Conservation (phyloP, 139 green algal species). For the Volvox reticuliferus region DNA sequence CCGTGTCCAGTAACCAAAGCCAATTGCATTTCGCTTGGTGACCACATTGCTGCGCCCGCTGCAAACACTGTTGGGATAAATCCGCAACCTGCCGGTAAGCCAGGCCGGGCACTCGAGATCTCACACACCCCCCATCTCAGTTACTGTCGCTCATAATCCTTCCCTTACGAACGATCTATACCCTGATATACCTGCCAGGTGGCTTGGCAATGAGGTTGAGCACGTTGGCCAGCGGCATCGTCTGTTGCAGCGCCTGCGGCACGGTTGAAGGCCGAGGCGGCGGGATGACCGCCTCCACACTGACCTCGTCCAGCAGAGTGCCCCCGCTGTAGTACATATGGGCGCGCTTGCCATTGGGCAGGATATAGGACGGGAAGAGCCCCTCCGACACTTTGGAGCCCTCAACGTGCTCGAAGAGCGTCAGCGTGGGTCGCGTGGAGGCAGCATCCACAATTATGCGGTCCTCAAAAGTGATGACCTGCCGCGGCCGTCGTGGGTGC, state of each 20-base stretch:
- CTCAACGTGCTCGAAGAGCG: slow-evolving; percentile 79
- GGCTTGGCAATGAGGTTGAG: slow-evolving; percentile 77
- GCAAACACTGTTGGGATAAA: too few species aligned
- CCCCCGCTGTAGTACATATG: slow-evolving; percentile 83
- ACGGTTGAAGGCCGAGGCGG: slow-evolving; percentile 72
- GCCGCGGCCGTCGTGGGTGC: slow-evolving; percentile 67
- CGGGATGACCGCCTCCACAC: slow-evolving; percentile 63
- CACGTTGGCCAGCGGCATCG: slow-evolving; percentile 80
- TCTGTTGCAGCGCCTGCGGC: slow-evolving; percentile 81
- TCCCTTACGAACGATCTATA: too few species aligned
- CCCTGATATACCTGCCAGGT: slow-evolving; percentile 53
- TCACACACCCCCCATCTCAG: too few species aligned
- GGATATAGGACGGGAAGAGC: slow-evolving; percentile 76
- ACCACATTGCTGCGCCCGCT: too few species aligned
- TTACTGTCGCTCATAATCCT: too few species aligned
- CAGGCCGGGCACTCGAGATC: too few species aligned
- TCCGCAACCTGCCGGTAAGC: too few species aligned
- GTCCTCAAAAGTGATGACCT: slow-evolving; percentile 78
- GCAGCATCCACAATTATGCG: slow-evolving; percentile 57
- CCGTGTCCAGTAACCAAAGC: too few species aligned
- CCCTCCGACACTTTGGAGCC: slow-evolving; percentile 69
- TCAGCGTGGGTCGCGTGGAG: slow-evolving; percentile 62
- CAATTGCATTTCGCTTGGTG: too few species aligned
- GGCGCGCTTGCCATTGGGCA: slow-evolving; percentile 80
- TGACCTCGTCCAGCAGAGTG: slow-evolving; percentile 73